Evolutionary conservation across 192 early-diverging fungal genomes (phyloP).

Genomic region (Coemansia sp.): DNA sequence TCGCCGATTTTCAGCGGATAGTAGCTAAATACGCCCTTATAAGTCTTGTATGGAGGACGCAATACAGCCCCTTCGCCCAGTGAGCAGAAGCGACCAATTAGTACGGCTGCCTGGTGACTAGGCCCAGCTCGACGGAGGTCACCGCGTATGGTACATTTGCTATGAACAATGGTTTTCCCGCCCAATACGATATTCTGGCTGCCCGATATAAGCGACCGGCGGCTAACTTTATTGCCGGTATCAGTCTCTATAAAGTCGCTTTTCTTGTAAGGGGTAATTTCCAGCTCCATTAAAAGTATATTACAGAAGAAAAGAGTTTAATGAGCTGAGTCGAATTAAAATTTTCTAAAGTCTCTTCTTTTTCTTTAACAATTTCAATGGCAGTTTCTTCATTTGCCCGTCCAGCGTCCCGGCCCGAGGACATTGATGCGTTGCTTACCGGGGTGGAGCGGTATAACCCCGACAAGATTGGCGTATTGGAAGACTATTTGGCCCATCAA

Average conservation of each 20-base stretch:
- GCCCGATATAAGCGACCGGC: slow-evolving; percentile 90
- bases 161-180: slow-evolving; percentile 95
- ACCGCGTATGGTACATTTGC: slow-evolving; percentile 86
- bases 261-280: slow-evolving; percentile 62
- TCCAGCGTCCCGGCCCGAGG: slow-evolving; percentile 60
- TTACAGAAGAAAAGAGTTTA: not conserved
- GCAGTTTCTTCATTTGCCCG: slow-evolving; percentile 36
- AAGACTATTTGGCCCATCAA: slow-evolving; percentile 79
- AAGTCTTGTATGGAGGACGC: slow-evolving; percentile 92
- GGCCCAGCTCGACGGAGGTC: slow-evolving; percentile 86
- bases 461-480: slow-evolving; percentile 76
- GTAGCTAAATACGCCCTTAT: slow-evolving; percentile 88
- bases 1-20: slow-evolving; percentile 98
- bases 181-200: slow-evolving; percentile 95
- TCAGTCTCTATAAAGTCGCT: slow-evolving; percentile 97
- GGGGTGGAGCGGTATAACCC: slow-evolving; percentile 91
- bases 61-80: slow-evolving; percentile 74
- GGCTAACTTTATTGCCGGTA: slow-evolving; percentile 93
- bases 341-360: slow-evolving; percentile 48
- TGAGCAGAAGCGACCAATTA: slow-evolving; percentile 88
- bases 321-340: not conserved
- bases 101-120: slow-evolving; percentile 83
- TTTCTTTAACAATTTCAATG: slow-evolving; percentile 6
- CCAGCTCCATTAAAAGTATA: too few relatives aligned
- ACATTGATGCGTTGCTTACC: slow-evolving; percentile 72